These are phyloP conservation scores for Phytophthora aleatoria DNA, from an alignment of 352 stramenopile genomes.

Conservation along the genomic window DNA sequence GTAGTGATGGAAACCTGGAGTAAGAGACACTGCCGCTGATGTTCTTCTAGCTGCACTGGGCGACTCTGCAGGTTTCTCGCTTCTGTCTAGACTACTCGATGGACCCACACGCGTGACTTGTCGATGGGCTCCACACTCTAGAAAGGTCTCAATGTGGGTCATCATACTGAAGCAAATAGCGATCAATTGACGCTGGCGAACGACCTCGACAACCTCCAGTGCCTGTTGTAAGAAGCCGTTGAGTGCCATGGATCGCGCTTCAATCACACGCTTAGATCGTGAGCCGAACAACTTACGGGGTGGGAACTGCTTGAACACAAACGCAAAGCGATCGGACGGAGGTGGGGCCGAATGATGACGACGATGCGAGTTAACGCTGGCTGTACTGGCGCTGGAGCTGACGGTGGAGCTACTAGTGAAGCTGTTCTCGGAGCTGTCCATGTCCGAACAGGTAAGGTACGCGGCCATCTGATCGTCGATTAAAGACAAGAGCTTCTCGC, in stretches of 20 bases:
- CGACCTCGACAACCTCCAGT: constrained; percentile 45
- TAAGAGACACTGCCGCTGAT: constrained; percentile 33
- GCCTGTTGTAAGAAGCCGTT: constrained; percentile 67
- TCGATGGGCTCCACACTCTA: constrained; percentile 52
- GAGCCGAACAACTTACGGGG: constrained; percentile 67
- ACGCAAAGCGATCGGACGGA: constrained; percentile 51
- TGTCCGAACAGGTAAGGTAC: constrained; percentile 30
- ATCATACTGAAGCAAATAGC: constrained; percentile 77
- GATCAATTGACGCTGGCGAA: constrained; percentile 65
- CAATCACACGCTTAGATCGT: constrained; percentile 69
- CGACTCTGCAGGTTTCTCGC: constrained; percentile 6
- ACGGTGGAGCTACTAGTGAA: constrained; percentile 17
- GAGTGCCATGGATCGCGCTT: constrained; percentile 62
- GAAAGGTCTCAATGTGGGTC: constrained; percentile 69
- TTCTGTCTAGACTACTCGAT: constrained; percentile 10
- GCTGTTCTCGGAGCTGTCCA: constrained; percentile 26
- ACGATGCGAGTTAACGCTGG: constrained; percentile 29
- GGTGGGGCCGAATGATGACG: constrained; percentile 16
- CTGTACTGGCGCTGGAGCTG: constrained; percentile 26
- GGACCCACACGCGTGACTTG: constrained; percentile 12
- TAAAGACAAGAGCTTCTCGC: constrained; percentile 65
- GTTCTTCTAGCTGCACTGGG: constrained; percentile 27
- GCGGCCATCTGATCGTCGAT: constrained; percentile 52
- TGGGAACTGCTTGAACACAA: constrained; percentile 72
- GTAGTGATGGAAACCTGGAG: constrained; percentile 31